These are phyloP conservation scores for Crithidia thermophila DNA, from an alignment of 208 protist genomes.

Conservation along the genomic window DNA sequence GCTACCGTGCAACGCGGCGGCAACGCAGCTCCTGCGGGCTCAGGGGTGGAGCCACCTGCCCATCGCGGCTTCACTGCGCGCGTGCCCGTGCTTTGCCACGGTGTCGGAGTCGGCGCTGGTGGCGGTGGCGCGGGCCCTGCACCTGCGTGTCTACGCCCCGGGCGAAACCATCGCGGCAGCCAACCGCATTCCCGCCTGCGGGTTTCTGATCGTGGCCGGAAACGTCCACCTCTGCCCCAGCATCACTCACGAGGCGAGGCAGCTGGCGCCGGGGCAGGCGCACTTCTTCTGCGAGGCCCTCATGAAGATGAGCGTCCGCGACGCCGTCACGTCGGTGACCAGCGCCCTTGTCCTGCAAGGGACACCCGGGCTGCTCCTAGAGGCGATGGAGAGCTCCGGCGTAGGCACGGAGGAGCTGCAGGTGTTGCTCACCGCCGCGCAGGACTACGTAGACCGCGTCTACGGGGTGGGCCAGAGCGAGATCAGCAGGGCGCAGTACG, in stretches of 20 bases:
- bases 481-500: slow-evolving; percentile 42
- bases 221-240: slow-evolving; percentile 18
- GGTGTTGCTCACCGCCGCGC: slow-evolving; percentile 33
- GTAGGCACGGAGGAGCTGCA: slow-evolving; percentile 16
- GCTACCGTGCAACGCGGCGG: slow-evolving; percentile 34
- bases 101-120: slow-evolving; percentile 36
- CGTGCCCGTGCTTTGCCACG: slow-evolving; percentile 39
- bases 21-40: slow-evolving; percentile 20
- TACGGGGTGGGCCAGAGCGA: slow-evolving; percentile 32
- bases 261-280: slow-evolving; percentile 30
- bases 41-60: slow-evolving; percentile 9
- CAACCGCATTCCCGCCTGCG: slow-evolving; percentile 24
- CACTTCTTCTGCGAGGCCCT: slow-evolving; percentile 62
- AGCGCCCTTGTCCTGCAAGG: slow-evolving; percentile 46
- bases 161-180: slow-evolving; percentile 38
- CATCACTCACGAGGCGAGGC: not conserved
- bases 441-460: slow-evolving; percentile 32
- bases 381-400: slow-evolving; percentile 25
- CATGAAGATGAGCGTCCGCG: slow-evolving; percentile 27
- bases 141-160: slow-evolving; percentile 40
- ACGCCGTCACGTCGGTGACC: slow-evolving; percentile 40
- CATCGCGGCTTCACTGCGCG: slow-evolving; percentile 30
- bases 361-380: slow-evolving; percentile 36
- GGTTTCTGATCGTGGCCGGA: slow-evolving; percentile 37
- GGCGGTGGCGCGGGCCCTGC: slow-evolving; percentile 34